Evolutionary conservation across 179 eudicot species (phyloP), one percentile per base, ranked within the genome.

Genomic region (Patellifolia procumbens): DNA sequence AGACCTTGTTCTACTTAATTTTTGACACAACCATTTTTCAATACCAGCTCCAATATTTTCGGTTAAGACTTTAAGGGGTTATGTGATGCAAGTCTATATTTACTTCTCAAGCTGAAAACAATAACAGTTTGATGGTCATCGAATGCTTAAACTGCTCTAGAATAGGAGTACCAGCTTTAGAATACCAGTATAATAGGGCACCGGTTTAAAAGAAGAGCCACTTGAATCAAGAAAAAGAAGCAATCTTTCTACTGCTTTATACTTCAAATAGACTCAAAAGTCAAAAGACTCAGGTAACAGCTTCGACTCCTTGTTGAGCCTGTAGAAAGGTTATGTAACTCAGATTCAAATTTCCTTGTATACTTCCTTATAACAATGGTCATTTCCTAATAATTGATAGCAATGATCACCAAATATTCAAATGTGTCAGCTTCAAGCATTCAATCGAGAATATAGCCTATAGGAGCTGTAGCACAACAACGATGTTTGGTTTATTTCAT

Each of bases 391-490:
- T n/a, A n/a, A n/a, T n/a, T n/a, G n/a, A n/a, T n/a, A n/a, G n/a
- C n/a, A n/a, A 39, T 65, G 49, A 16, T 20, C 29, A 37, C 22
- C 31, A 56, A 6, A 56, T 56, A n/a, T 26, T 37, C 69, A 31
- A 1, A 62, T 5, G 39, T 32, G 45, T 65, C 34, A 8, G 35
- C 55, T 68, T 22, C 56, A 59, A 45, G 35, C 63, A 34, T 46
- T 45, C 52, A 58, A 43, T n/a, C 42, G 49, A 49, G 63, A 49
- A 11, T 2, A 24, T 56, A 24, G 31, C 20, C 16, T 10, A 26
- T 39, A 7, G 0, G 45, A n/a, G 68, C 19, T 60, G 64, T 68
- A 53, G 46, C 62, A 20, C 34, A 72, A 58, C 72, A 81, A 6
- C 66, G 32, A 52, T 78, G 72, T 37, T 61, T 22, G 37, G 78